Evolutionary conservation across 1,139 yeast species (phyloP).

Genomic region (Pichia sp.): DNA sequence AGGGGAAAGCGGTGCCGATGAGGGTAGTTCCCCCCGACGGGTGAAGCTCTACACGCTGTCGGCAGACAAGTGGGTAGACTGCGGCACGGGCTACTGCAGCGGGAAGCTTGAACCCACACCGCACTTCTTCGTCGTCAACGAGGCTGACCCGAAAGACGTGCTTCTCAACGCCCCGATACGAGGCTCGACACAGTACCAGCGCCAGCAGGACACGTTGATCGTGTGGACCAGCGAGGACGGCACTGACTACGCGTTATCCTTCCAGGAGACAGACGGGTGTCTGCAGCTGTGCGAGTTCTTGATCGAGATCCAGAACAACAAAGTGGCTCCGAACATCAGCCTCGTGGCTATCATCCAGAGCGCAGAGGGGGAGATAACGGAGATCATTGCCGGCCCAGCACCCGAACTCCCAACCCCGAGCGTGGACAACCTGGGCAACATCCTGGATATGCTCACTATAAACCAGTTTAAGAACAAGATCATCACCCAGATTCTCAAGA

Average conservation of each 20-base stretch:
- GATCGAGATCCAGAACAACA: slow-evolving; percentile 57
- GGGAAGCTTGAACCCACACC: slow-evolving; percentile 62
- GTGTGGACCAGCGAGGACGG: slow-evolving; percentile 89
- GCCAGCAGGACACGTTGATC: slow-evolving; percentile 90
- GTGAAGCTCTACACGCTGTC: slow-evolving; percentile 84
- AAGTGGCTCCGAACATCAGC: slow-evolving; percentile 63
- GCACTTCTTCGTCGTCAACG: slow-evolving; percentile 69
- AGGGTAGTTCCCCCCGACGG: slow-evolving; percentile 52
- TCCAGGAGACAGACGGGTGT: slow-evolving; percentile 92
- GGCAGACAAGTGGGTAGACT: slow-evolving; percentile 84
- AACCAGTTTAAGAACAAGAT: slow-evolving; percentile 32
- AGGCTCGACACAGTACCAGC: slow-evolving; percentile 79
- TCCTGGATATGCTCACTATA: slow-evolving; percentile 52
- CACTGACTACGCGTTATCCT: slow-evolving; percentile 81
- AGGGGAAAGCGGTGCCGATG: not conserved
- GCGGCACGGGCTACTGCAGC: slow-evolving; percentile 87
- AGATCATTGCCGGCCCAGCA: slow-evolving; percentile 77
- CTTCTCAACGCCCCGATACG: slow-evolving; percentile 63
- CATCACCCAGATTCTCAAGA: slow-evolving; percentile 10
- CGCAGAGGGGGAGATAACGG: slow-evolving; percentile 53
- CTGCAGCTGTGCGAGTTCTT: slow-evolving; percentile 77
- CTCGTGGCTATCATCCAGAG: slow-evolving; percentile 66
- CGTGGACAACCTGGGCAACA: slow-evolving; percentile 43
- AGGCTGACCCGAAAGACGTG: slow-evolving; percentile 54
- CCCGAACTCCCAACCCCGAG: slow-evolving; percentile 61